Base-by-base conservation (phyloP, 2,329 filamentous ascomycete genomes). In the Penicillium sumatraense region DNA sequence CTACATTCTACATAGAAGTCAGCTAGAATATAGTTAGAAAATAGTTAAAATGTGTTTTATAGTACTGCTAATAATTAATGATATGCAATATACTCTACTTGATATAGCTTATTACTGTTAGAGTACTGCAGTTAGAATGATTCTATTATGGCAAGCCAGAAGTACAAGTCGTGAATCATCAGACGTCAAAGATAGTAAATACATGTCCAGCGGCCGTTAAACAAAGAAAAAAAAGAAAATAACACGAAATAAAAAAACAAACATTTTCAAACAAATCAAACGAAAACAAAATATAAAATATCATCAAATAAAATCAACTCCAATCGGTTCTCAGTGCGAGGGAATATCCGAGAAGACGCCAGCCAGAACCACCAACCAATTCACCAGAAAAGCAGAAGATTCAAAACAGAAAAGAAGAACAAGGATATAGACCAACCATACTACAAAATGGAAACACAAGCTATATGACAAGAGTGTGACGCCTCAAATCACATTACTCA, bases 401-500 rank as follows among this genome's bases (percentile, higher is more conserved):
- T n/a, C 40, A 54, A 38, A 56, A 24, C n/a, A 44, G 48, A 2
- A 29, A 38, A 51, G 23, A 47, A 54, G 38, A 58, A 48, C 18
- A 49, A 47, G 36, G n/a, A 38, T n/a, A n/a, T n/a, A n/a, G n/a
- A n/a, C n/a, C n/a, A n/a, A n/a, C n/a, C n/a, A n/a, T n/a, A n/a
- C n/a, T n/a, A n/a, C n/a, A 38, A 16, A 20, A 48, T 48, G 20
- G 31, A 35, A 44, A 31, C n/a, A 20, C 18, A 56, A 57, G 45
- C 35, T 59, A 58, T 55, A 24, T 57, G 60, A 65, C 52, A 49
- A 33, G 65, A 75, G 71, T 70, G 72, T 75, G 73, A 74, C 72
- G 70, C 69, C 71, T 77, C 69, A 78, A 53, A 78, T 74, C 70
- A 76, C 68, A 60, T 76, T 76, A 53, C 72, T 72, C 70, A 75